phyloP scores from a whole-genome alignment of 2,329 filamentous ascomycete species.

The Ascochyta clinopodiicola region DNA sequence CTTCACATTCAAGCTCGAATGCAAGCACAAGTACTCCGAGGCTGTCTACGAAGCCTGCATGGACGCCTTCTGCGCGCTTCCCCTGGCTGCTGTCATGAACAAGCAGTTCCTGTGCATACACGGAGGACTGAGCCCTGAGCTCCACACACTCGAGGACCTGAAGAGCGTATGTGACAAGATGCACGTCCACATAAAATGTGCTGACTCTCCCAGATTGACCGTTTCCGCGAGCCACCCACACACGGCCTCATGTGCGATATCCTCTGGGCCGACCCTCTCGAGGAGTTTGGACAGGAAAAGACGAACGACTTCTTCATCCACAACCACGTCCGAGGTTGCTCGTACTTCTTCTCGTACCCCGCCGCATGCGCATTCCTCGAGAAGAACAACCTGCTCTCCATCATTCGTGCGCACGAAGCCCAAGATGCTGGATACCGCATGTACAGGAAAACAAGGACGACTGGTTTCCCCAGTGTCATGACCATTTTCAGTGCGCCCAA shows the following conservation, averaged over 20 bases:
- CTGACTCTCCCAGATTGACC: constrained; percentile 74
- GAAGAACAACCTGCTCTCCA: constrained; percentile 96
- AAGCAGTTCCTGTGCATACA: constrained; percentile 99
- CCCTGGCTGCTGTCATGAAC: constrained; percentile 97
- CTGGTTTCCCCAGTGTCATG: constrained; percentile 98
- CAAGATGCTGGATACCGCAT: constrained; percentile 98
- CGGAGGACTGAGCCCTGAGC: constrained; percentile 91
- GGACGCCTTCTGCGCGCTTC: constrained; percentile 95
- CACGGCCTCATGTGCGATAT: constrained; percentile 99
- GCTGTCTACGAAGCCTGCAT: constrained; percentile 96
- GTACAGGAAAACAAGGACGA: constrained; percentile 98
- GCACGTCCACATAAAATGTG: not conserved
- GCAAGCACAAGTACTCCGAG: constrained; percentile 99
- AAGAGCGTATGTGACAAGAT: constrained; percentile 70
- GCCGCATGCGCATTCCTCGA: constrained; percentile 96
- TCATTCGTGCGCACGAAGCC: constrained; percentile 97
- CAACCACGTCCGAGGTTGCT: constrained; percentile 97
- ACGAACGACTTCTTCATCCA: constrained; percentile 97
- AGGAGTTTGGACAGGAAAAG: constrained; percentile 99
- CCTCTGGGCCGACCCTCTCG: constrained; percentile 95
- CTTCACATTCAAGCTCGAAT: constrained; percentile 99
- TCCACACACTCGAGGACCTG: constrained; percentile 94
- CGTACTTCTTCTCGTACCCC: constrained; percentile 99
- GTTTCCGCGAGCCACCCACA: constrained; percentile 95
- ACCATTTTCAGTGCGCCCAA: constrained; percentile 99